Evolutionary conservation across 495 filamentous ascomycete genomes (phyloP), one percentile per base, ranked within the genome.

Genomic region (Astrocystis sublimbata): DNA sequence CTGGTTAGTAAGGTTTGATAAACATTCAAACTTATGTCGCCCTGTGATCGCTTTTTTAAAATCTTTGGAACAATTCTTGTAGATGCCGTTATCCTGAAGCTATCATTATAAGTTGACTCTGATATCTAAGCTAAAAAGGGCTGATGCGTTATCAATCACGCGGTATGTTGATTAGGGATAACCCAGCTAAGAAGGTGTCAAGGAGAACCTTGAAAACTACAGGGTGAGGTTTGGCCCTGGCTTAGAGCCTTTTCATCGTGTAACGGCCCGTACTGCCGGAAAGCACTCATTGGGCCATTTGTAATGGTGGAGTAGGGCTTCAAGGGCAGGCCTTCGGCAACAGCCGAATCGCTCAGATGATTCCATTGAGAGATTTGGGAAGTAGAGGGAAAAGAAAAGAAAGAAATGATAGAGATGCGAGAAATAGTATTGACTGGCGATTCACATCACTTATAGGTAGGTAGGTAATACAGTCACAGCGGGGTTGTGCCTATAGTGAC

Each of bases 221-320:
- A 15, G 30, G 51, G 19, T 54, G 51, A 33, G 21, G 36, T 38
- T 13, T 15, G 30, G 15, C 10, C 38, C 5, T 23, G 23, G 51
- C 35, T 55, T 36, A 35, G 36, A 41, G 26, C 42, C 12, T 56
- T 56, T 42, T 30, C 36, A n/a, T 12, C 15, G 23, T n/a, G n/a
- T n/a, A 42, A 24, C 52, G 52, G 52, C 52, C 51, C 52, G 52
- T 56, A 24, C n/a, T 56, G 36, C 52, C 52, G 52, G 30, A 17
- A 2, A 28, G 6, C 28, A 13, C 42, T 56, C 21, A 30, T 30
- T 56, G 24, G 24, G 36, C 26, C 13, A 19, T 56, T 40, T n/a
- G 2, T 19, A 17, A 19, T 54, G 19, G 21, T 54, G 50, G 50
- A 54, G 51, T 23, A 41, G 51, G 6, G 17, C 31, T 17, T 6